phyloP scores from a whole-genome alignment of 441 rosid species.

The Capsella rubella region DNA sequence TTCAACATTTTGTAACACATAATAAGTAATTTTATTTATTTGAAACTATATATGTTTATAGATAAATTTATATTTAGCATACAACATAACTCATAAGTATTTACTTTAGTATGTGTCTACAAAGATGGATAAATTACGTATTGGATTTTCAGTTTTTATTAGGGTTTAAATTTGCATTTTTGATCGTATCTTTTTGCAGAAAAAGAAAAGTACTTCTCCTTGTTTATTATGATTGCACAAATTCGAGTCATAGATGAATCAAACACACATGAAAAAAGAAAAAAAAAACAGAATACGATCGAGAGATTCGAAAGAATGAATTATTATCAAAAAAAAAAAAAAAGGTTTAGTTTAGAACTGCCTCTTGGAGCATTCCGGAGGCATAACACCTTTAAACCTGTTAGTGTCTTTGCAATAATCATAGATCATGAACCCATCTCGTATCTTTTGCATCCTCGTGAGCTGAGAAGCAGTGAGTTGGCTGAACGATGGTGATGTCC shows the following conservation, averaged over 20 bases:
- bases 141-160: background rate
- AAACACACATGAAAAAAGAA: background rate
- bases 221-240: background rate
- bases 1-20: too few relatives aligned
- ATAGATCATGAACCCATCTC: constrained; percentile 72
- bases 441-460: constrained; percentile 59
- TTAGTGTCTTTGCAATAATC: constrained; percentile 73
- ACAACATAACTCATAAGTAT: too few relatives aligned
- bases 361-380: constrained; percentile 38
- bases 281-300: background rate
- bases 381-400: constrained; percentile 61
- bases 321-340: background rate
- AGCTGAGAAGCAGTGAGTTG: constrained; percentile 52
- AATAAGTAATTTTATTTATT: too few relatives aligned
- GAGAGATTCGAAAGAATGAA: constrained; percentile 1
- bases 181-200: background rate
- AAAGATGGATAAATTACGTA: background rate
- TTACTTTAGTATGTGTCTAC: too few relatives aligned
- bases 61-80: too few relatives aligned
- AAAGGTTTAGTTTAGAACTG: constrained; percentile 21
- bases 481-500: constrained; percentile 63
- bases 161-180: background rate
- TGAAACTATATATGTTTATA: too few relatives aligned
- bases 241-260: constrained; percentile 6
- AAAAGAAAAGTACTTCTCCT: background rate